Base-by-base conservation (phyloP, 2,329 filamentous ascomycete species). In the Simplicillium sp. region DNA sequence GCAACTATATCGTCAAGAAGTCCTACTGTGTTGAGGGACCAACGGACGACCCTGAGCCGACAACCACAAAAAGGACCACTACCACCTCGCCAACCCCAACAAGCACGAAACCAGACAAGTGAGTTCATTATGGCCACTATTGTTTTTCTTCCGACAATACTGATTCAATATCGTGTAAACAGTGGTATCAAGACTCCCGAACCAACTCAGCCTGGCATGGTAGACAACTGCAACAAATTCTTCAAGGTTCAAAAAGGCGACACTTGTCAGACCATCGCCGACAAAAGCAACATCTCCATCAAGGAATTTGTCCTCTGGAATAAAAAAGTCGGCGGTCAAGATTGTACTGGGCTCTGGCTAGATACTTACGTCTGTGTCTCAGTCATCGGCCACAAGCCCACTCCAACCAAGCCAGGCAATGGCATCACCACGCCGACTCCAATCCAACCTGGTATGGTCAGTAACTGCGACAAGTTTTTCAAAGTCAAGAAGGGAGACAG, bases 161-260 rank as follows among this genome's bases (percentile, higher is more conserved):
- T 40, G 31, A 34, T 20, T 15, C 25, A 8, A 14, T 15, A 15
- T 37, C 29, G 17, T 38, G 28, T 32, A 18, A 18, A 28, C 38
- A 45, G 40, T 25, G 31, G 33, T 17, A 43, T 44, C 14, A 29
- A 33, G 5, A 43, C 42, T 3, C 47, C 47, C 1, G 8, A 20
- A 7, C 45, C 46, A 9, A 41, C 41, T 7, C 47, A 44, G 29
- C 38, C 37, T 13, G 43, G 41, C 36, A 47, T 49, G 36, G 36
- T 44, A 8, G 28, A 29, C 15, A 43, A 43, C 41, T 49, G 47
- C 38, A 34, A 35, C 17, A 15, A 15, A 2, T 45, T 45, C 34
- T 41, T 44, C 39, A 28, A 35, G 12, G 43, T 44, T 13, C 11
- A 37, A 11, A 14, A 35, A 12, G 44, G 40, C 6, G 45, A 44